A percentile compares a stretch with the other conserved stretches of the same genome.
Evolutionary conservation across 352 stramenopile genomes (phyloP).

Genomic region (Pythium oligandrum): DNA sequence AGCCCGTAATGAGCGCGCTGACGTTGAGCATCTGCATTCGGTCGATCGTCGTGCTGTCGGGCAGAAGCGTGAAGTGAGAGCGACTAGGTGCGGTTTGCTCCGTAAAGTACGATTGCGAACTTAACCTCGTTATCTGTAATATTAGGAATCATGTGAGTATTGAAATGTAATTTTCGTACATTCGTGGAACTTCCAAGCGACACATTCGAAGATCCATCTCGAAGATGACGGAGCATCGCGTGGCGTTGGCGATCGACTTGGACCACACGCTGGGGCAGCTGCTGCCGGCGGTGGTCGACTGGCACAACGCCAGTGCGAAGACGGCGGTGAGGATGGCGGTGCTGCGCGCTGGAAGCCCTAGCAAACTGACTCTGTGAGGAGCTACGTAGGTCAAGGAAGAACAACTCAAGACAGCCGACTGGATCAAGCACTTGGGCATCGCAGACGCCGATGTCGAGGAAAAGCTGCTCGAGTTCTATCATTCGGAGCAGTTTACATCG

Average conservation of each 20-base stretch:
- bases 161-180: not conserved
- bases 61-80: not conserved
- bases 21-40: conserved; percentile 66
- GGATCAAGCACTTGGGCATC: conserved; percentile 27
- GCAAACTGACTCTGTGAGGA: not conserved
- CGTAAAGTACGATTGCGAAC: conserved; percentile 10
- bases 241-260: conserved; percentile 49
- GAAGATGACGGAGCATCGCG: conserved; percentile 24
- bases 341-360: not conserved
- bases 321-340: conserved; percentile 25
- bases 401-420: conserved; percentile 24
- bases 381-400: not conserved
- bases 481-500: conserved; percentile 39
- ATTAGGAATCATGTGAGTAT: conserved; percentile 4
- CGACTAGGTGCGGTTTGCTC: not conserved
- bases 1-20: conserved; percentile 74
- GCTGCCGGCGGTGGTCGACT: conserved; percentile 34
- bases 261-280: conserved; percentile 60
- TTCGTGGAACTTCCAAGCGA: conserved; percentile 13
- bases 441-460: conserved; percentile 15
- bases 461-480: conserved; percentile 43
- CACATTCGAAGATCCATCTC: no score
- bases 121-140: not conserved
- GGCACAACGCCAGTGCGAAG: conserved; percentile 43
- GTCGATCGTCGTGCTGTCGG: not conserved